phyloP scores from a whole-genome alignment of 768 basidiomycete species.

The Hypholoma sublateritium region DNA sequence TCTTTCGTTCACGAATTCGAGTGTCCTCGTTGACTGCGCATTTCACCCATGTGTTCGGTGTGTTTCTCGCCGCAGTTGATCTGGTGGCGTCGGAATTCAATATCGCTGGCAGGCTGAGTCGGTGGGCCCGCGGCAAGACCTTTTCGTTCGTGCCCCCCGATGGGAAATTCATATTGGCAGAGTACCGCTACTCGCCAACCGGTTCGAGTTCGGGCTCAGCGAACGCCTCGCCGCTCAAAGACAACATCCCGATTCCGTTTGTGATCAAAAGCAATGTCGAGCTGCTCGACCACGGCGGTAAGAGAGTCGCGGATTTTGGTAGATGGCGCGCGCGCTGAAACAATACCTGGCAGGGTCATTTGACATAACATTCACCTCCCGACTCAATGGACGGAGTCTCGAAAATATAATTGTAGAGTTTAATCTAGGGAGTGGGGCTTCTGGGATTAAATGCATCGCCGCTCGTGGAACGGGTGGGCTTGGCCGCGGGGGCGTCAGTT shows the following conservation, averaged over 20 bases:
- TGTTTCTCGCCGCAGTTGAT: conserved; percentile 19
- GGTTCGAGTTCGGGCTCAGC: conserved; percentile 28
- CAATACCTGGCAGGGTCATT: conserved; percentile 46
- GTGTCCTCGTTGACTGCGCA: conserved; percentile 71
- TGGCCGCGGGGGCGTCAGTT: conserved; percentile 30
- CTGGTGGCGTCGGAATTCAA: neutral
- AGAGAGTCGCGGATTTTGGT: conserved; percentile 2
- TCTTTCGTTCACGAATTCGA: conserved; percentile 74
- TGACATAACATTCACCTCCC: conserved; percentile 61
- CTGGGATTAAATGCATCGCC: conserved; percentile 69
- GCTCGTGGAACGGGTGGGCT: conserved; percentile 55
- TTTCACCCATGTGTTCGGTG: conserved; percentile 95
- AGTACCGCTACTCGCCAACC: conserved; percentile 69
- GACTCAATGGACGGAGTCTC: conserved; percentile 60
- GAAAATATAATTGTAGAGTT: conserved; percentile 74
- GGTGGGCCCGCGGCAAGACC: conserved; percentile 73
- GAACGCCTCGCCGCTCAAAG: conserved; percentile 26
- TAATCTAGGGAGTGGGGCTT: conserved; percentile 72
- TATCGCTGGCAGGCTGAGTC: conserved; percentile 55
- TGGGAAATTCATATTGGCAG: conserved; percentile 80
- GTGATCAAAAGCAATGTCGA: conserved; percentile 49
- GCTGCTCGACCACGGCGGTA: conserved; percentile 43
- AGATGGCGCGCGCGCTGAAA: neutral
- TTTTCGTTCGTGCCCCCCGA: conserved; percentile 95
- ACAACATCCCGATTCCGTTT: conserved; percentile 52